These are phyloP conservation scores for Aspergillus alliaceus DNA, from an alignment of 2,329 filamentous ascomycete species.

Conservation along the genomic window DNA sequence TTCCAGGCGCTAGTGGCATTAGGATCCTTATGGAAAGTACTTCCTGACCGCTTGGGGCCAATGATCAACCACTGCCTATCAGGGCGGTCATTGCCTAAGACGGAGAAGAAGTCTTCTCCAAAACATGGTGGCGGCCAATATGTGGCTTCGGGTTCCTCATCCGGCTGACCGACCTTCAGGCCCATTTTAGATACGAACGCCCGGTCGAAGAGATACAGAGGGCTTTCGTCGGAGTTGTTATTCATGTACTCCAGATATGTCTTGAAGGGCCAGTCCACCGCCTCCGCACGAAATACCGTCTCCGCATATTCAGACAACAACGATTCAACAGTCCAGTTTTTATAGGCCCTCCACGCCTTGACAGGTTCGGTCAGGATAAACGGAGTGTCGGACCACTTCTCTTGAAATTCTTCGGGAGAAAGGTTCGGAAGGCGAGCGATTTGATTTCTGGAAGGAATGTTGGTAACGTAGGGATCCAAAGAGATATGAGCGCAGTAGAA, in stretches of 20 bases:
- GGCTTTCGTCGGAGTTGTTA: conserved; percentile 78
- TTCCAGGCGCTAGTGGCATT: conserved; percentile 83
- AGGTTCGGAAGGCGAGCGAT: conserved; percentile 71
- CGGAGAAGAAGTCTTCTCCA: conserved; percentile 79
- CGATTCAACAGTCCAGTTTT: conserved; percentile 69
- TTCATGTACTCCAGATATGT: conserved; percentile 82
- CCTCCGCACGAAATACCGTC: conserved; percentile 80
- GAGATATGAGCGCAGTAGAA: conserved; percentile 82
- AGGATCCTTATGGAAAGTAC: conserved; percentile 87
- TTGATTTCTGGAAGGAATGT: conserved; percentile 71
- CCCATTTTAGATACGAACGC: conserved; percentile 84
- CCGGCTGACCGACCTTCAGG: conserved; percentile 56
- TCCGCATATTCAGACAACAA: conserved; percentile 65
- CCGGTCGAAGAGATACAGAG: conserved; percentile 88
- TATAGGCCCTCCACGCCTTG: conserved; percentile 75
- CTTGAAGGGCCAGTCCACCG: conserved; percentile 86
- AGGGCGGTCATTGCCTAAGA: conserved; percentile 75
- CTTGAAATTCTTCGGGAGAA: conserved; percentile 70
- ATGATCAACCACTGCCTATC: conserved; percentile 92
- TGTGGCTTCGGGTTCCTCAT: conserved; percentile 48
- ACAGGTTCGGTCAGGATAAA: conserved; percentile 86
- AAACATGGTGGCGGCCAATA: conserved; percentile 87
- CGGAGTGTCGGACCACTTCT: conserved; percentile 73
- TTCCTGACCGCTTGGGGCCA: conserved; percentile 81
- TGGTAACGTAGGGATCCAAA: conserved; percentile 64